Conservation (phyloP, 805 yeast species). For the Starmerella bombi region DNA sequence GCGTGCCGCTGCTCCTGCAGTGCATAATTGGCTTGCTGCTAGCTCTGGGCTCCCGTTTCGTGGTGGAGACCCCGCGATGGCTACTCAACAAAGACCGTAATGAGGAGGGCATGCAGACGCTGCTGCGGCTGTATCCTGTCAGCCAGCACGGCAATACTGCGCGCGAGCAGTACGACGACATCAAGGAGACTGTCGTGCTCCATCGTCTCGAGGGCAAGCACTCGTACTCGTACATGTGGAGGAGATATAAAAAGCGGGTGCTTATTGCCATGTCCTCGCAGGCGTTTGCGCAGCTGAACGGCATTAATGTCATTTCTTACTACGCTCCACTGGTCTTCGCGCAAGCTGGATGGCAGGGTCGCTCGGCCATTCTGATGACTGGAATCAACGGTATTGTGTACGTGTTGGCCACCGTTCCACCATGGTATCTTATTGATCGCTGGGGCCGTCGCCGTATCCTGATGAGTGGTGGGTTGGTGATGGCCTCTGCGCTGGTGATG, state of each 20-base stretch:
- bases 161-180: constrained; percentile 57
- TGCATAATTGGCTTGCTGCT: constrained; percentile 57
- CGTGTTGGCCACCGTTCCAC: constrained; percentile 59
- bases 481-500: constrained; percentile 56
- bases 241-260: constrained; percentile 60
- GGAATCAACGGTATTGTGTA: constrained; percentile 60
- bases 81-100: constrained; percentile 64
- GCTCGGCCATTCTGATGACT: constrained; percentile 80
- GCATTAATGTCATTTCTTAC: constrained; percentile 83
- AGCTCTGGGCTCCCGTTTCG: constrained; percentile 58
- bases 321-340: constrained; percentile 91
- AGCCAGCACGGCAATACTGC: constrained; percentile 38
- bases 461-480: constrained; percentile 61
- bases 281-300: constrained; percentile 85
- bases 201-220: constrained; percentile 71
- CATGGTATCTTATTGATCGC: constrained; percentile 78
- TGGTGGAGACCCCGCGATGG: constrained; percentile 89
- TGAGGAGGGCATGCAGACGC: constrained; percentile 70
- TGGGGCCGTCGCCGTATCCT: constrained; percentile 89
- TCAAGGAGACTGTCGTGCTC: constrained; percentile 65
- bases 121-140: constrained; percentile 61
- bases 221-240: constrained; percentile 62
- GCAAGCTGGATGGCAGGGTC: constrained; percentile 87
- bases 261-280: constrained; percentile 83
- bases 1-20: constrained; percentile 65